Conservation (phyloP, 305 asterid genomes). For the Rubia peregrina region DNA sequence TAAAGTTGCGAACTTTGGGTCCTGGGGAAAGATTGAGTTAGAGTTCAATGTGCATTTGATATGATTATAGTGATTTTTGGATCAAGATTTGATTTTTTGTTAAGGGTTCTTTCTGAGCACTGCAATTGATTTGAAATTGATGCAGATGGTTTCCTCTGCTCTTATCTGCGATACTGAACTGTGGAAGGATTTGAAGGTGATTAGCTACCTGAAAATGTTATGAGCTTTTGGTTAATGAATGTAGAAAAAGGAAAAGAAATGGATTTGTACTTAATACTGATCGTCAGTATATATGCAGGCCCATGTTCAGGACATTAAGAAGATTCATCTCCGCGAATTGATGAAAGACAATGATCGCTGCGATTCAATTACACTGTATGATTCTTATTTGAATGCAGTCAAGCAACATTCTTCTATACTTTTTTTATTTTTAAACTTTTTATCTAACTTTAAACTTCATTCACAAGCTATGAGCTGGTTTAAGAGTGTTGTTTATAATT, state of each 20-base stretch:
- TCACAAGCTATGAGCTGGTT: not conserved
- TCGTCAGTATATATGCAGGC: slow-evolving; percentile 41
- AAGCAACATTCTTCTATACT: not conserved
- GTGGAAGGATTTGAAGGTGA: slow-evolving; percentile 85
- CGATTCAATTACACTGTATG: slow-evolving; percentile 82
- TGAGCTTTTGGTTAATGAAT: not conserved
- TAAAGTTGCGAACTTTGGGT: not conserved
- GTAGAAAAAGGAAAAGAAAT: not conserved
- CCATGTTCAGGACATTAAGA: slow-evolving; percentile 74
- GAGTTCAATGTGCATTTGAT: slow-evolving; percentile 5
- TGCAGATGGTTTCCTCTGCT: slow-evolving; percentile 65
- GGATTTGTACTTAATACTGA: not conserved
- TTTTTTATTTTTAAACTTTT: not conserved
- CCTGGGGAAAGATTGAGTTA: not conserved
- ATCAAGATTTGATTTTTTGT: not conserved
- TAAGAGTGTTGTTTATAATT: slow-evolving; percentile 5
- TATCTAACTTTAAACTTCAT: not conserved
- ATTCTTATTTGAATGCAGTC: slow-evolving; percentile 8
- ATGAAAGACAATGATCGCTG: slow-evolving; percentile 65
- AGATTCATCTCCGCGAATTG: slow-evolving; percentile 78
- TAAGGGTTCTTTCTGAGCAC: not conserved
- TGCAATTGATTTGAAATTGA: slow-evolving; percentile 11
- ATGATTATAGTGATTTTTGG: not conserved
- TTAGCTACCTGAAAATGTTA: slow-evolving; percentile 1
- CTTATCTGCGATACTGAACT: slow-evolving; percentile 57